Percentiles rank a stretch among this genome's conserved stretches.
These are phyloP conservation scores for Claviceps sp. DNA, from an alignment of 2,329 filamentous ascomycete genomes.

Conservation along the genomic window DNA sequence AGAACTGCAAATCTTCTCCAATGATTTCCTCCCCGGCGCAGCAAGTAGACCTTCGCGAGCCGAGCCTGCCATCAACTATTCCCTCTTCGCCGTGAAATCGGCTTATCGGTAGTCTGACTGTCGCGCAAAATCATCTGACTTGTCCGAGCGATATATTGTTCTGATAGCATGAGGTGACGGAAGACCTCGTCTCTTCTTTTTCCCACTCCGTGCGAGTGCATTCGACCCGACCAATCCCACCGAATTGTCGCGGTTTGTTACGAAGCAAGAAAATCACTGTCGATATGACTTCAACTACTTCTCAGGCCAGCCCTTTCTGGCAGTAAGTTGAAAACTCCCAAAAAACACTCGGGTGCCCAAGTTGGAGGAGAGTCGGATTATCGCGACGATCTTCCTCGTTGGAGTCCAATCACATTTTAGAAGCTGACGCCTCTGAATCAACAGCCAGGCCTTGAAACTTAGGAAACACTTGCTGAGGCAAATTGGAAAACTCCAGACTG, in stretches of 20 bases:
- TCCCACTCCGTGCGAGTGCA: neutral
- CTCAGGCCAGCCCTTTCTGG: slow-evolving; percentile 24
- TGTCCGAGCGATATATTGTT: slow-evolving; percentile 10
- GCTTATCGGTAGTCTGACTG: slow-evolving; percentile 22
- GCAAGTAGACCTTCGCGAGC: slow-evolving; percentile 22
- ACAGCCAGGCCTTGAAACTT: slow-evolving; percentile 29
- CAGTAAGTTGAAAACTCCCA: slow-evolving; percentile 19
- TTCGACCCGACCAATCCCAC: neutral
- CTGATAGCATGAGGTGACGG: slow-evolving; percentile 22
- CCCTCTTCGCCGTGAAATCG: slow-evolving; percentile 12
- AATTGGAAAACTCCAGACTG: slow-evolving; percentile 27
- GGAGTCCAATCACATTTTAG: neutral
- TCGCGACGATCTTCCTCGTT: neutral
- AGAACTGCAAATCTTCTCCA: slow-evolving; percentile 15
- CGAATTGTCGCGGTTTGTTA: slow-evolving; percentile 3
- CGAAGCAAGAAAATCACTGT: neutral
- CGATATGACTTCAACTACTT: slow-evolving; percentile 8
- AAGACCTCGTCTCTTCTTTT: slow-evolving; percentile 12
- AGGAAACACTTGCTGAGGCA: slow-evolving; percentile 30
- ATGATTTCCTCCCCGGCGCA: slow-evolving; percentile 23
- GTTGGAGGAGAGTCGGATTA: neutral
- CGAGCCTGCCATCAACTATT: slow-evolving; percentile 19
- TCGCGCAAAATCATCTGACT: slow-evolving; percentile 7
- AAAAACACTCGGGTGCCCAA: neutral
- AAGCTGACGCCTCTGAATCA: slow-evolving; percentile 6